phyloP scores from a whole-genome alignment of 2,329 filamentous ascomycete genomes.

The Calonectria multiphialidica region DNA sequence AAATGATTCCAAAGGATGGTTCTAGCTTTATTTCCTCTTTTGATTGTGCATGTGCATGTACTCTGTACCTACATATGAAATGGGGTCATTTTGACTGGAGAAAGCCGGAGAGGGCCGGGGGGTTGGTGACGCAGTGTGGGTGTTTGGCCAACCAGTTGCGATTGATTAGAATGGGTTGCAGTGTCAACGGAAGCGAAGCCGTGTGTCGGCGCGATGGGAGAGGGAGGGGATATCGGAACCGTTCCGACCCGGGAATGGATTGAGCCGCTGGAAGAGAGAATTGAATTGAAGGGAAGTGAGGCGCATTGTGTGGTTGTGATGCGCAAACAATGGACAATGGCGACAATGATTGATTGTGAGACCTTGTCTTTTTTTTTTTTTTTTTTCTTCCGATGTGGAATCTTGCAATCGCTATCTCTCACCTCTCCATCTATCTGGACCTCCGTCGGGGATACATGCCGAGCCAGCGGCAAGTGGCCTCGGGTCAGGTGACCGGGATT shows the following conservation, averaged over 20 bases:
- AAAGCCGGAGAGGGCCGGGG: neutral
- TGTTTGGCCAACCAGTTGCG: neutral
- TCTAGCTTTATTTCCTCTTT: neutral
- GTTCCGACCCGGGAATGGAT: neutral
- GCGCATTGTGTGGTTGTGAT: neutral
- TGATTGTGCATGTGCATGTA: neutral
- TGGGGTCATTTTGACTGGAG: neutral
- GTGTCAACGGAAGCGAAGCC: neutral
- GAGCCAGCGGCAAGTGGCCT: neutral
- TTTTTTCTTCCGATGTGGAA: neutral
- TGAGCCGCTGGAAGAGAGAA: neutral
- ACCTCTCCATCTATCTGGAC: neutral
- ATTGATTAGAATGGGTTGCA: neutral
- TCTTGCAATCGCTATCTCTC: neutral
- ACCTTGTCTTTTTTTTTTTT: too few species aligned
- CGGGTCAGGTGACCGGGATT: slow-evolving; percentile 2
- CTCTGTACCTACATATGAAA: slow-evolving; percentile 1
- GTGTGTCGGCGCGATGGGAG: neutral
- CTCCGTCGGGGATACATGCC: neutral
- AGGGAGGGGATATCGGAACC: neutral
- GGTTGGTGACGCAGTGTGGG: neutral
- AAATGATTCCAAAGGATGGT: neutral
- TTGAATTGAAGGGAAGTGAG: neutral
- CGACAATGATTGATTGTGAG: too few species aligned
- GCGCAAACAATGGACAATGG: too few species aligned